Evolutionary conservation across 2,329 filamentous ascomycete species (phyloP).

Genomic region (Knufia fluminis): DNA sequence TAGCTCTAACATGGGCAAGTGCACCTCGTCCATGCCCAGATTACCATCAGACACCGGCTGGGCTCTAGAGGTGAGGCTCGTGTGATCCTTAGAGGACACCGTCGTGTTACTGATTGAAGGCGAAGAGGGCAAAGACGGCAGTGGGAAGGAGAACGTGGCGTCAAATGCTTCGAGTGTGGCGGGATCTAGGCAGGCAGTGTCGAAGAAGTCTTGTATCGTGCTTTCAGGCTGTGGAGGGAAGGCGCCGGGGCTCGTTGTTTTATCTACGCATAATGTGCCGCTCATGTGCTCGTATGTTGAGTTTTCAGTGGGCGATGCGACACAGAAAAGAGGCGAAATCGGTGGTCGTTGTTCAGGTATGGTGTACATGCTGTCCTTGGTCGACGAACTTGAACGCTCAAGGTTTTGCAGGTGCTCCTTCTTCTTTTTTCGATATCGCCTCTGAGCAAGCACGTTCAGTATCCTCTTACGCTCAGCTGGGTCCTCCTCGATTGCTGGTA

Average conservation of each 20-base stretch:
- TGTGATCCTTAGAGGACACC: constrained; percentile 15
- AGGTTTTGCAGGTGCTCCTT: constrained; percentile 25
- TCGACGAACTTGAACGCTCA: constrained; percentile 19
- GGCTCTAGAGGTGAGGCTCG: not conserved
- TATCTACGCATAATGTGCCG: not conserved
- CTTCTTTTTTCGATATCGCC: constrained; percentile 37
- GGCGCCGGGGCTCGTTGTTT: not conserved
- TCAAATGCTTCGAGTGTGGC: constrained; percentile 1
- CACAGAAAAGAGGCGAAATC: not conserved
- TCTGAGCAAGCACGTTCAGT: constrained; percentile 46
- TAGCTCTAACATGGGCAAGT: constrained; percentile 41
- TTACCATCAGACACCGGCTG: constrained; percentile 7
- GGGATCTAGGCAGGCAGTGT: not conserved
- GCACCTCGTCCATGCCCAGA: constrained; percentile 37
- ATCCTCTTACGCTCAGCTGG: constrained; percentile 46
- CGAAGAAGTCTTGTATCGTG: not conserved
- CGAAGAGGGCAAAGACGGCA: constrained; percentile 9
- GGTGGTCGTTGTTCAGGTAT: not conserved
- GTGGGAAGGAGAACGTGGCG: not conserved
- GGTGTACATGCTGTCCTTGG: not conserved
- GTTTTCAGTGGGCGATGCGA: not conserved
- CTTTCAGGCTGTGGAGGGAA: not conserved
- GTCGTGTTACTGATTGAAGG: constrained; percentile 13
- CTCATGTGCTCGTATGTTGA: not conserved
- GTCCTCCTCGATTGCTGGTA: constrained; percentile 44